A percentile compares a stretch with the other conserved stretches of the same genome.
Evolutionary conservation across 1,284 basidiomycete species (phyloP).

Genomic region (Leccinum griseonigrum): DNA sequence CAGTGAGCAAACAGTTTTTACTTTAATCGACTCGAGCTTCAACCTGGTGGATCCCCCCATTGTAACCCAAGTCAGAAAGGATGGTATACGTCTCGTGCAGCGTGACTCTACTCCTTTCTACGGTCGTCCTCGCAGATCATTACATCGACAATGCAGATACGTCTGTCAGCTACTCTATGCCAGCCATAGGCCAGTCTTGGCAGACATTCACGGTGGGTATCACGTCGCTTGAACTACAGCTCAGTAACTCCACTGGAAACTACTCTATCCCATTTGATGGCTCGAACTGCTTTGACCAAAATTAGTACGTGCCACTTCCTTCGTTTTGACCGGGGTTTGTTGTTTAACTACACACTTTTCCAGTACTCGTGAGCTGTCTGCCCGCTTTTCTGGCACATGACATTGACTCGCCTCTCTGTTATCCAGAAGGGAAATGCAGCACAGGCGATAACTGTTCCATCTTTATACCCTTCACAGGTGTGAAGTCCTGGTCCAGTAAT

Average conservation of each 20-base stretch:
- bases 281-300: slow-evolving; percentile 21
- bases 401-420: not conserved
- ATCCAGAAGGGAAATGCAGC: slow-evolving; percentile 20
- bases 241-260: slow-evolving; percentile 25
- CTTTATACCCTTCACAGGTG: slow-evolving; percentile 24
- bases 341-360: slow-evolving; percentile 2
- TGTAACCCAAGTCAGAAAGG: not conserved
- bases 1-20: not conserved
- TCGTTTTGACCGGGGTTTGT: not conserved
- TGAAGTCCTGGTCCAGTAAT: not conserved
- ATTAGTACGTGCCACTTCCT: slow-evolving; percentile 19
- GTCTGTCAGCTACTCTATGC: not conserved
- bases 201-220: slow-evolving; percentile 8
- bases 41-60: not conserved
- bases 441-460: slow-evolving; percentile 15
- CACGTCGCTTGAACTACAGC: not conserved
- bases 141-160: not conserved
- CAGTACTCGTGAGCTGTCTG: slow-evolving; percentile 18
- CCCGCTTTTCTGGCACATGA: not conserved
- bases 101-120: slow-evolving; percentile 12
- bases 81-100: slow-evolving; percentile 10
- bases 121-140: not conserved
- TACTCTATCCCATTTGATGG: slow-evolving; percentile 18
- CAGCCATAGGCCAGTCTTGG: slow-evolving; percentile 11
- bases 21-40: not conserved